Conservation (phyloP, 139 green algal genomes). For the Mesotaenium endlicherianum region DNA sequence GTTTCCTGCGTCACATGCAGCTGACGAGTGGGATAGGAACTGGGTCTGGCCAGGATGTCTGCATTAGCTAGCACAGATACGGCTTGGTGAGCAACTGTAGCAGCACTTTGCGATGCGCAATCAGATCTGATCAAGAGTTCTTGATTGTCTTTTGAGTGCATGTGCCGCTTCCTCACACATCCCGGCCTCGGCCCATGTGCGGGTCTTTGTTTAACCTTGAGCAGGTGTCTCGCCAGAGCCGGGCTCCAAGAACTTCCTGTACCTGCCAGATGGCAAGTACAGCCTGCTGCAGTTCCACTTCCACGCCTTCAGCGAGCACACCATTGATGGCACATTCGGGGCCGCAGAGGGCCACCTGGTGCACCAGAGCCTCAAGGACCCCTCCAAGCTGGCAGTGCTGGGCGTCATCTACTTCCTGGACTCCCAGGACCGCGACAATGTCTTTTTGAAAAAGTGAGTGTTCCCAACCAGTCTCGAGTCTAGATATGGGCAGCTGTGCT, state of each 20-base stretch:
- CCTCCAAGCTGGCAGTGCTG: not conserved
- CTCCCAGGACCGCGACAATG: not conserved
- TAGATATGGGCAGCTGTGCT: not conserved
- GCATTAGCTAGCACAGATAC: too few relatives aligned
- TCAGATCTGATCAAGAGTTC: too few relatives aligned
- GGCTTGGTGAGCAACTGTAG: too few relatives aligned
- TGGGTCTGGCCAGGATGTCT: too few relatives aligned
- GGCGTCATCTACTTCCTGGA: conserved; percentile 3
- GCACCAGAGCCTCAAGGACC: conserved; percentile 3
- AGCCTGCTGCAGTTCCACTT: conserved; percentile 36
- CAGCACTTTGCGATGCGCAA: too few relatives aligned
- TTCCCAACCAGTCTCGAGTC: not conserved
- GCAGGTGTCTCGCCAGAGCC: not conserved
- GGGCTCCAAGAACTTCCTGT: not conserved
- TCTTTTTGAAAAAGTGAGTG: not conserved
- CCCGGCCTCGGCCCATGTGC: not conserved
- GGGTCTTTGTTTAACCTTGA: not conserved
- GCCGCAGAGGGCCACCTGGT: conserved; percentile 32
- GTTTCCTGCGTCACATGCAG: too few relatives aligned
- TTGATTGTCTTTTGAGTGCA: not conserved
- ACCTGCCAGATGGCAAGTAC: not conserved
- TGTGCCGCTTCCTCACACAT: not conserved
- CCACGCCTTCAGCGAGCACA: conserved; percentile 31
- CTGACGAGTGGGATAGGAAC: too few relatives aligned
- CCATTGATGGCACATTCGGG: not conserved